Conservation (phyloP, 352 stramenopile genomes). For the Phytophthora syringae region DNA sequence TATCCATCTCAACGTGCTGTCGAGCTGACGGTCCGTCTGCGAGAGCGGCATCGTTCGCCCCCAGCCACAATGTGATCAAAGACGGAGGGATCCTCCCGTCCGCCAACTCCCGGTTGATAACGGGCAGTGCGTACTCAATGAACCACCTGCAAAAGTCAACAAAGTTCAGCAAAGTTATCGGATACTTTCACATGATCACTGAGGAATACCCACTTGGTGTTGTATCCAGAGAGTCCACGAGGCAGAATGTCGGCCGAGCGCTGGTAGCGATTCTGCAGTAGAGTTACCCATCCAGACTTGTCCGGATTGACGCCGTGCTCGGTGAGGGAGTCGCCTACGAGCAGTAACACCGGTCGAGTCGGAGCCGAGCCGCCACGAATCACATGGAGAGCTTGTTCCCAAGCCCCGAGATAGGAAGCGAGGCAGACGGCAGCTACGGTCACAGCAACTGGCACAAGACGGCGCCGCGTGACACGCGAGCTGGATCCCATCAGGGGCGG, state of each 20-base stretch:
- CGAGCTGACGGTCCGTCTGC: constrained; percentile 28
- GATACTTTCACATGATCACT: neutral
- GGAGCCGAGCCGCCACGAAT: neutral
- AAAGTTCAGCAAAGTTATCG: neutral
- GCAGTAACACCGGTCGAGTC: constrained; percentile 43
- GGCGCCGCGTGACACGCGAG: constrained; percentile 6
- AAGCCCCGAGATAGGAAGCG: constrained; percentile 19
- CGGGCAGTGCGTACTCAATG: constrained; percentile 45
- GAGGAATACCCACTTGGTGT: constrained; percentile 35
- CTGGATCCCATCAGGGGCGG: neutral
- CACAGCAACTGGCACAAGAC: constrained; percentile 13
- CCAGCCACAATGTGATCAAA: constrained; percentile 62
- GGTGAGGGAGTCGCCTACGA: constrained; percentile 77
- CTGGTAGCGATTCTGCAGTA: constrained; percentile 57
- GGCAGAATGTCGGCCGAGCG: constrained; percentile 65
- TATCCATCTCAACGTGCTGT: constrained; percentile 53
- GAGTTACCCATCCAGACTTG: constrained; percentile 48
- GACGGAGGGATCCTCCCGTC: constrained; percentile 27
- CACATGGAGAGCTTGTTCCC: constrained; percentile 9
- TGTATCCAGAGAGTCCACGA: constrained; percentile 65
- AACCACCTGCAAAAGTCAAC: constrained; percentile 45
- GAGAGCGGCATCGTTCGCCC: no score
- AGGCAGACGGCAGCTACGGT: constrained; percentile 15
- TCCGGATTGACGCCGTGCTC: constrained; percentile 47
- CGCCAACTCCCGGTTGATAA: constrained; percentile 45